Evolutionary conservation across 2,329 filamentous ascomycete genomes (phyloP).

Genomic region (Fusarium sulawesiense): DNA sequence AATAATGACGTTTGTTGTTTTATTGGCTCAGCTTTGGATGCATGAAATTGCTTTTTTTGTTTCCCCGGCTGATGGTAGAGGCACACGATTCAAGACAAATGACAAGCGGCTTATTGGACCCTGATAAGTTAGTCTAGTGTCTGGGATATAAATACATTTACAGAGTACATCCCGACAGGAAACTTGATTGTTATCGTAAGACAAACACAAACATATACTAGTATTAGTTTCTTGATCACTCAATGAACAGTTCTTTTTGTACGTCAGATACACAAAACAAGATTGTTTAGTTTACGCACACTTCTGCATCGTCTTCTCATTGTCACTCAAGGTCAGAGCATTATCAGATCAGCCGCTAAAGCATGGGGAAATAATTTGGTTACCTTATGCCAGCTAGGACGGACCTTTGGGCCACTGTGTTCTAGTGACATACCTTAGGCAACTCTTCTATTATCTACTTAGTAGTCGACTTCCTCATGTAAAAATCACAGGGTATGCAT

Average conservation of each 20-base stretch:
- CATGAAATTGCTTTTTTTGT: slow-evolving; percentile 15
- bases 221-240: neutral
- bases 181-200: neutral
- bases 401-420: neutral
- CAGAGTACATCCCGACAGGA: neutral
- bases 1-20: slow-evolving; percentile 25
- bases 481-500: no score
- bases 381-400: neutral
- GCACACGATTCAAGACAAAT: slow-evolving; percentile 12
- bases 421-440: neutral
- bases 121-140: neutral
- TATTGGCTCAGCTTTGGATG: slow-evolving; percentile 27
- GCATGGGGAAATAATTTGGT: no score
- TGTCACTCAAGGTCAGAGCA: no score
- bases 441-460: neutral
- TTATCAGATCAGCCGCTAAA: no score
- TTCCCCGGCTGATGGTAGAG: neutral
- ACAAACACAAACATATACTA: neutral
- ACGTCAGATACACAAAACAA: neutral
- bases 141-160: neutral
- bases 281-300: neutral
- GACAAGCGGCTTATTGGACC: neutral
- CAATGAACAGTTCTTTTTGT: neutral
- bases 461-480: neutral
- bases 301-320: no score